These are phyloP conservation scores for Cytospora piceae DNA, from an alignment of 2,329 filamentous ascomycete species.

Conservation along the genomic window DNA sequence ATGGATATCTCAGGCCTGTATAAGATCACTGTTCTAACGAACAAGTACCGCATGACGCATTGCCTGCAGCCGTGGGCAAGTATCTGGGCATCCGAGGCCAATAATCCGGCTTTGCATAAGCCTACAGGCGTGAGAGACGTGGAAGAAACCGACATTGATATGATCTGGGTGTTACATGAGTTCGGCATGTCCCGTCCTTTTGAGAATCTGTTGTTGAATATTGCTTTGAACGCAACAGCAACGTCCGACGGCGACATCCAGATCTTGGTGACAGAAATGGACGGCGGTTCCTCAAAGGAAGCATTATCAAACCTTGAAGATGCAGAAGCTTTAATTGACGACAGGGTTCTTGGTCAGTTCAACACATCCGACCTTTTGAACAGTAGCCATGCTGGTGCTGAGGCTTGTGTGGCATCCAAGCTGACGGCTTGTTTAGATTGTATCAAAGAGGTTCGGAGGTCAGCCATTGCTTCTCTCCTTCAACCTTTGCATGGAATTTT, in stretches of 20 bases:
- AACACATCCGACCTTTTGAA: background rate
- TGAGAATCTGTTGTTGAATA: background rate
- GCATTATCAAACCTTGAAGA: background rate
- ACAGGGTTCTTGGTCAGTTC: background rate
- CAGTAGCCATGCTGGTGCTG: background rate
- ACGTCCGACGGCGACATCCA: background rate
- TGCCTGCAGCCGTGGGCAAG: slow-evolving; percentile 1
- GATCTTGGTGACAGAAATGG: background rate
- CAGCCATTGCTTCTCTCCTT: background rate
- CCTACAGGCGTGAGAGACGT: background rate
- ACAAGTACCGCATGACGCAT: slow-evolving; percentile 8
- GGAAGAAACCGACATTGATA: background rate
- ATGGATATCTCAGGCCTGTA: background rate
- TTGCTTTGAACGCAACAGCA: background rate
- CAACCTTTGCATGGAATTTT: background rate
- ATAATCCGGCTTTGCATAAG: background rate
- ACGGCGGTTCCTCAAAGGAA: background rate
- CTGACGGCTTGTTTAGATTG: background rate
- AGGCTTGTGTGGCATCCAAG: too few relatives aligned
- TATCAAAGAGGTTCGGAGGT: background rate
- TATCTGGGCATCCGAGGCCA: background rate
- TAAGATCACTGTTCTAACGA: background rate
- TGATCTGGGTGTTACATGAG: background rate
- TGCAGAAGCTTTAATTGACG: background rate
- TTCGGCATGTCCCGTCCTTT: background rate